These are phyloP conservation scores for Aspergillus indologenus DNA, from an alignment of 495 filamentous ascomycete genomes.

Conservation along the genomic window DNA sequence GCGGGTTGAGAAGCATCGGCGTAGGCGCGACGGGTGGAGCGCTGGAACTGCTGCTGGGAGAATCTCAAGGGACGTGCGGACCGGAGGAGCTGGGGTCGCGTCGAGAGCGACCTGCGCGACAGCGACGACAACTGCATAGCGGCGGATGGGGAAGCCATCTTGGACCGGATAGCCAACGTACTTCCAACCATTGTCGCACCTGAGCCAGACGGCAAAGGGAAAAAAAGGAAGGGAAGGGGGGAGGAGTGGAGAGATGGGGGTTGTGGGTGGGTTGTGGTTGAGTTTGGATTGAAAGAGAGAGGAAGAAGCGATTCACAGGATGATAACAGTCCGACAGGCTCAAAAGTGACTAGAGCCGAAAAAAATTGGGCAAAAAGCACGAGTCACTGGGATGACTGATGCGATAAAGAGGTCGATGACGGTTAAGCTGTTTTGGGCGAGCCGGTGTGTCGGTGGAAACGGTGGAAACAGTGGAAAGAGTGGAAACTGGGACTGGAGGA, in stretches of 20 bases:
- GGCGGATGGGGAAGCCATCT: slow-evolving; percentile 33
- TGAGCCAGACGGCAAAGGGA: slow-evolving; percentile 10
- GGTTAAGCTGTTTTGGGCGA: slow-evolving; percentile 42
- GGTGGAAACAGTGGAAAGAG: too few species aligned
- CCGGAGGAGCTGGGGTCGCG: slow-evolving; percentile 22
- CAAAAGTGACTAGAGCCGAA: neutral
- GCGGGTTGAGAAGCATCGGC: slow-evolving; percentile 39
- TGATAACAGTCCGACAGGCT: neutral
- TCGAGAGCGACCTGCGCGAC: slow-evolving; percentile 42
- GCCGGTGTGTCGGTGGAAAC: slow-evolving; percentile 33
- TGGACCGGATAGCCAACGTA: slow-evolving; percentile 39
- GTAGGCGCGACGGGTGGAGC: slow-evolving; percentile 37
- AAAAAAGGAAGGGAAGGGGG: slow-evolving; percentile 14
- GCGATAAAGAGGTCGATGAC: slow-evolving; percentile 11
- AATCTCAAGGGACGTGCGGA: slow-evolving; percentile 26
- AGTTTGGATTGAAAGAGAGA: slow-evolving; percentile 4
- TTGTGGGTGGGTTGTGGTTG: neutral
- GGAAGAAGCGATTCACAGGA: slow-evolving; percentile 17
- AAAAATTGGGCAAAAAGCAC: slow-evolving; percentile 4
- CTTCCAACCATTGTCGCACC: slow-evolving; percentile 41
- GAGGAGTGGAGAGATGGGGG: slow-evolving; percentile 15
- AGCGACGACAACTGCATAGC: slow-evolving; percentile 40
- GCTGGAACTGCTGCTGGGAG: slow-evolving; percentile 30
- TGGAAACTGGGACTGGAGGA: too few species aligned
- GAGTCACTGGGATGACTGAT: slow-evolving; percentile 7